These are phyloP conservation scores for Hordeum pubiflorum DNA, from an alignment of 202 grass and related monocot genomes.

Conservation along the genomic window DNA sequence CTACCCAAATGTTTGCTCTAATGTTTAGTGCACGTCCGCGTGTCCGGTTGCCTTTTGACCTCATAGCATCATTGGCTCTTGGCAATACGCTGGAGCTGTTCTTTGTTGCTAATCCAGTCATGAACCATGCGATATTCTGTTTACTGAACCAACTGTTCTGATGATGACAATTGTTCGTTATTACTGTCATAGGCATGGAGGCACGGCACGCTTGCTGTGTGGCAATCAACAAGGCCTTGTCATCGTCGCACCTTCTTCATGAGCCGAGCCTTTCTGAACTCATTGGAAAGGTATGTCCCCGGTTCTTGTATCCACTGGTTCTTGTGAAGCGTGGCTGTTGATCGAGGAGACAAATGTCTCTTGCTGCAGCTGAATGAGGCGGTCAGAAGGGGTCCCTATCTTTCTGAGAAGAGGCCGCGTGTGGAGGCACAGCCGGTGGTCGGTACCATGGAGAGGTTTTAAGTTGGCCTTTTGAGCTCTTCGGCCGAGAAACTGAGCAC, in stretches of 20 bases:
- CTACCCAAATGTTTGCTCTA: neutral
- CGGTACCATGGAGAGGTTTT: constrained; percentile 66
- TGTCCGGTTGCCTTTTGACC: neutral
- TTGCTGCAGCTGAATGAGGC: constrained; percentile 73
- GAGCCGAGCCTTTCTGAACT: constrained; percentile 51
- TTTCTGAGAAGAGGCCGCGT: constrained; percentile 30
- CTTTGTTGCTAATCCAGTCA: neutral
- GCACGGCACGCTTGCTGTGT: constrained; percentile 55
- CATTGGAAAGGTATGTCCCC: constrained; percentile 51
- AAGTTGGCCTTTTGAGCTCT: neutral
- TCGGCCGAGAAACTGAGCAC: neutral
- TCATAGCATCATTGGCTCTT: neutral
- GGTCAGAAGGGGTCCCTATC: constrained; percentile 66
- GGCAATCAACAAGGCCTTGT: constrained; percentile 62
- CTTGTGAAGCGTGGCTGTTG: neutral
- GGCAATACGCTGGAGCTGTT: neutral
- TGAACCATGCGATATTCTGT: neutral
- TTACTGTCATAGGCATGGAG: constrained; percentile 67
- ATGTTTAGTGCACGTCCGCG: neutral
- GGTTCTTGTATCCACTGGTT: neutral
- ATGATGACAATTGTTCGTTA: neutral
- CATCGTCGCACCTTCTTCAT: constrained; percentile 54
- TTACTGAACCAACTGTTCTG: neutral
- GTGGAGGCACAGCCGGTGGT: constrained; percentile 55
- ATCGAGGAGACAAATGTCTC: neutral